These are phyloP conservation scores for Anacardium occidentale DNA, from an alignment of 345 rosid genomes.

Conservation along the genomic window DNA sequence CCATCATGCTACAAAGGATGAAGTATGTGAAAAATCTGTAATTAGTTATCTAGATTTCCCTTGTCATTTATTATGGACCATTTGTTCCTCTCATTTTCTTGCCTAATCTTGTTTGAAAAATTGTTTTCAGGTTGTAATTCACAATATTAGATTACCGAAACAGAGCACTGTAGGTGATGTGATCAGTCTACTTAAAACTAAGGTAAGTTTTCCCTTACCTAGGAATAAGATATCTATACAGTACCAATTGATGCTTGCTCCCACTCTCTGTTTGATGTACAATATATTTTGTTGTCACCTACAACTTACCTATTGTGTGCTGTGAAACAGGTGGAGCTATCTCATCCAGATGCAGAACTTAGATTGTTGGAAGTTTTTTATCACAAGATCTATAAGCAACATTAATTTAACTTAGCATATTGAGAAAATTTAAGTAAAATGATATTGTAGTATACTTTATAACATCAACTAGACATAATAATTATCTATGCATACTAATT, in stretches of 20 bases:
- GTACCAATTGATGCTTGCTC: neutral
- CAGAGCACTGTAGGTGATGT: conserved; percentile 96
- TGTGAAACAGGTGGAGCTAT: conserved; percentile 76
- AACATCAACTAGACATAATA: too few relatives aligned
- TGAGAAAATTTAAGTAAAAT: too few relatives aligned
- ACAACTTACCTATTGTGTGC: conserved; percentile 4
- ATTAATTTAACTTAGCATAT: too few relatives aligned
- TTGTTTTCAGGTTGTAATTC: conserved; percentile 61
- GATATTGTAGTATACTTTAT: too few relatives aligned
- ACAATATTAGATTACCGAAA: conserved; percentile 88
- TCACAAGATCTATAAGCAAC: conserved; percentile 96
- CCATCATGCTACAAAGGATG: conserved; percentile 81
- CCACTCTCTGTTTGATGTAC: neutral
- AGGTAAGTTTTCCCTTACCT: conserved; percentile 39
- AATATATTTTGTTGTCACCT: neutral
- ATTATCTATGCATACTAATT: too few relatives aligned
- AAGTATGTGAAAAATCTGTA: conserved; percentile 39
- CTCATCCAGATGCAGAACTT: conserved; percentile 86
- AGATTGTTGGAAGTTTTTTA: conserved; percentile 90
- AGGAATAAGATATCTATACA: too few relatives aligned
- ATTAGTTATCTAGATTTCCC: conserved; percentile 7
- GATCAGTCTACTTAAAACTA: conserved; percentile 78
- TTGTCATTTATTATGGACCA: neutral
- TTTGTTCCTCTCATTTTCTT: conserved; percentile 9
- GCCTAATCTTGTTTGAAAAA: conserved; percentile 7